A percentile compares a stretch with the other conserved stretches of the same genome.
phyloP scores from a whole-genome alignment of 2,329 filamentous ascomycete genomes.

The Trichophyton mentagrophytes region DNA sequence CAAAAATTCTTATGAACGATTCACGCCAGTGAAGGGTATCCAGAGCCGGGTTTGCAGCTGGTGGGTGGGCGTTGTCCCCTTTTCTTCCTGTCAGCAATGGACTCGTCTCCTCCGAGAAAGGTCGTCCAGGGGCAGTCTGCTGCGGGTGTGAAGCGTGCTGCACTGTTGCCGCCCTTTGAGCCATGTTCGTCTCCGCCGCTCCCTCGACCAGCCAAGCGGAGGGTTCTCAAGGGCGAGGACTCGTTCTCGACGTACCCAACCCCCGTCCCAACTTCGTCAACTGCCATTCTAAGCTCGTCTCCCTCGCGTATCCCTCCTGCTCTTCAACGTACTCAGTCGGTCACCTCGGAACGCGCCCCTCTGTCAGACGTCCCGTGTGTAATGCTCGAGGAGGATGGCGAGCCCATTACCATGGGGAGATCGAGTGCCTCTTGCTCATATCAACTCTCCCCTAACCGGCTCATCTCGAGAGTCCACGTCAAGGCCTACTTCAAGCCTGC shows the following conservation, averaged over 20 bases:
- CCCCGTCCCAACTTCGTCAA: conserved; percentile 85
- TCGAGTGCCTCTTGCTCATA: conserved; percentile 94
- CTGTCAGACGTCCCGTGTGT: conserved; percentile 73
- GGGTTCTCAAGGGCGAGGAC: conserved; percentile 32
- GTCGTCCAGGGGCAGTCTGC: conserved; percentile 19
- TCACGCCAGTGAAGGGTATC: background rate
- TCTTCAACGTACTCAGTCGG: conserved; percentile 49
- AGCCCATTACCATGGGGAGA: conserved; percentile 73
- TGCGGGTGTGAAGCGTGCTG: conserved; percentile 35
- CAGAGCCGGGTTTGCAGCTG: background rate
- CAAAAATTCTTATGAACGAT: background rate
- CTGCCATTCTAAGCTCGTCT: conserved; percentile 77
- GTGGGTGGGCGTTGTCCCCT: conserved; percentile 2
- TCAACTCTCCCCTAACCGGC: conserved; percentile 79
- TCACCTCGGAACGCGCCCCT: conserved; percentile 65
- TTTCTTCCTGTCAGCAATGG: conserved; percentile 24
- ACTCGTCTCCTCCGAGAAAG: conserved; percentile 27
- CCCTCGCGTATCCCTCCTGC: conserved; percentile 51
- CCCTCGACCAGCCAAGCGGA: conserved; percentile 36
- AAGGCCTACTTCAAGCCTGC: conserved; percentile 71
- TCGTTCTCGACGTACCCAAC: conserved; percentile 64
- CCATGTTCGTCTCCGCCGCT: conserved; percentile 38
- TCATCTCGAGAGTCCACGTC: conserved; percentile 88
- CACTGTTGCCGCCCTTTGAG: conserved; percentile 39
- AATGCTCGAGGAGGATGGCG: conserved; percentile 67